phyloP scores from a whole-genome alignment of 805 yeast genomes.

The Lipomyces mesembrius region DNA sequence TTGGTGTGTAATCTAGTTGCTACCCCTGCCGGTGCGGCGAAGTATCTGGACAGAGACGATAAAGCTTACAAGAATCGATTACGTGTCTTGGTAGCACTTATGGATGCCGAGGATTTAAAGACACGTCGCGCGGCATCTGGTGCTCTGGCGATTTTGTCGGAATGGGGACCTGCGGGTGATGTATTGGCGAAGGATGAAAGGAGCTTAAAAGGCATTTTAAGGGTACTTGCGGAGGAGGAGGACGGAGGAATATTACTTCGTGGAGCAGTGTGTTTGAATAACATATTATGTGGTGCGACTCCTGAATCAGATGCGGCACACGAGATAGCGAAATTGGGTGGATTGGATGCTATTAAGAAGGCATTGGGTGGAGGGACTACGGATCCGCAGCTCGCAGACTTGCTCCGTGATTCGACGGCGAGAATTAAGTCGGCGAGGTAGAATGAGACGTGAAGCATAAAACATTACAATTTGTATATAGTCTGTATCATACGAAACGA shows the following conservation, averaged over 20 bases:
- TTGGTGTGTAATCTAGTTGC: slow-evolving; percentile 63
- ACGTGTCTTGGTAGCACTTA: slow-evolving; percentile 44
- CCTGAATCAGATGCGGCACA: neutral
- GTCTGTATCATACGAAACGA: neutral
- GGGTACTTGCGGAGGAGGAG: slow-evolving; percentile 37
- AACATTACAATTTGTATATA: neutral
- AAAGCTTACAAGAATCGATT: slow-evolving; percentile 41
- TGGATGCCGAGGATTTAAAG: slow-evolving; percentile 44
- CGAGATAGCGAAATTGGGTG: slow-evolving; percentile 4
- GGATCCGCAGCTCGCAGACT: slow-evolving; percentile 3
- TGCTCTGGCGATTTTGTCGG: slow-evolving; percentile 48
- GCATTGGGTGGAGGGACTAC: neutral
- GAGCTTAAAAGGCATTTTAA: slow-evolving; percentile 39
- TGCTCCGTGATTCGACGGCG: neutral
- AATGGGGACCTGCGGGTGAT: slow-evolving; percentile 46
- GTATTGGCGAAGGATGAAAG: slow-evolving; percentile 40
- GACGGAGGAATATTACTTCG: slow-evolving; percentile 42
- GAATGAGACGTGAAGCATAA: neutral
- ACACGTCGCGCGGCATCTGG: slow-evolving; percentile 49
- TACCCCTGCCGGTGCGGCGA: slow-evolving; percentile 46
- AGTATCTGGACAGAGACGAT: slow-evolving; percentile 44
- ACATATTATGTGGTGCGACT: slow-evolving; percentile 23
- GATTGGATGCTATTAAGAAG: slow-evolving; percentile 5
- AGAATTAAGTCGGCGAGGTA: neutral
- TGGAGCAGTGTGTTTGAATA: slow-evolving; percentile 41